phyloP scores from a whole-genome alignment of 2,329 filamentous ascomycete genomes.

The Blastomyces gilchristii region DNA sequence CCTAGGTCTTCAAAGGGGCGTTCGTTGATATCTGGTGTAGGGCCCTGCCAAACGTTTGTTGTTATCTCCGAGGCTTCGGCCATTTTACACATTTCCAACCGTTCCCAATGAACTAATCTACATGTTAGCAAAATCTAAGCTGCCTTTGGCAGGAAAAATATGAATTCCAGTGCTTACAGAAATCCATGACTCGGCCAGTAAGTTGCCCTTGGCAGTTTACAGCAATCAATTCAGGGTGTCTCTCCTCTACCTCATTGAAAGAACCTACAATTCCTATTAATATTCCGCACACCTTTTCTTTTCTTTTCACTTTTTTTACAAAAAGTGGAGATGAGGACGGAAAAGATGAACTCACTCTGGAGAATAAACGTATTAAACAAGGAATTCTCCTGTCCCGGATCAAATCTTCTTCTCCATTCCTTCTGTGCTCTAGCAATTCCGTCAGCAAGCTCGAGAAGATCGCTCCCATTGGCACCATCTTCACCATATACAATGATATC shows the following conservation, averaged over 20 bases:
- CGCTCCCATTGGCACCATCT: constrained; percentile 49
- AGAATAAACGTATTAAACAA: constrained; percentile 79
- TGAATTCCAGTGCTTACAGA: constrained; percentile 45
- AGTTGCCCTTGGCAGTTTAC: constrained; percentile 60
- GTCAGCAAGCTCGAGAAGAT: constrained; percentile 54
- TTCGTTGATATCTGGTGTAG: constrained; percentile 51
- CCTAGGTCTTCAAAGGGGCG: constrained; percentile 43
- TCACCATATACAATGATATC: constrained; percentile 91
- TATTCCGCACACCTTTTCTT: constrained; percentile 1
- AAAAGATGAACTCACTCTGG: constrained; percentile 38
- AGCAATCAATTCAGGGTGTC: constrained; percentile 60
- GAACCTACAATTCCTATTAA: constrained; percentile 39
- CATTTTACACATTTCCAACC: constrained; percentile 88
- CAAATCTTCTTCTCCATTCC: constrained; percentile 59
- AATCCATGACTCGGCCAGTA: constrained; percentile 74
- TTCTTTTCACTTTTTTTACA: too few relatives aligned
- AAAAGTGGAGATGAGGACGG: too few relatives aligned
- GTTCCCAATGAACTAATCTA: constrained; percentile 60
- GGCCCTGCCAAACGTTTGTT: constrained; percentile 80
- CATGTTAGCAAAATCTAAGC: neutral
- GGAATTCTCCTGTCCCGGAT: constrained; percentile 46
- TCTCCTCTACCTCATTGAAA: constrained; percentile 62
- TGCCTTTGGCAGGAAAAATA: constrained; percentile 3
- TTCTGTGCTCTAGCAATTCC: constrained; percentile 65
- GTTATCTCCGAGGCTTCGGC: constrained; percentile 80